Evolutionary conservation across 345 rosid species (phyloP), one percentile per base, ranked within the genome.

Genomic region (Citrus sp.): DNA sequence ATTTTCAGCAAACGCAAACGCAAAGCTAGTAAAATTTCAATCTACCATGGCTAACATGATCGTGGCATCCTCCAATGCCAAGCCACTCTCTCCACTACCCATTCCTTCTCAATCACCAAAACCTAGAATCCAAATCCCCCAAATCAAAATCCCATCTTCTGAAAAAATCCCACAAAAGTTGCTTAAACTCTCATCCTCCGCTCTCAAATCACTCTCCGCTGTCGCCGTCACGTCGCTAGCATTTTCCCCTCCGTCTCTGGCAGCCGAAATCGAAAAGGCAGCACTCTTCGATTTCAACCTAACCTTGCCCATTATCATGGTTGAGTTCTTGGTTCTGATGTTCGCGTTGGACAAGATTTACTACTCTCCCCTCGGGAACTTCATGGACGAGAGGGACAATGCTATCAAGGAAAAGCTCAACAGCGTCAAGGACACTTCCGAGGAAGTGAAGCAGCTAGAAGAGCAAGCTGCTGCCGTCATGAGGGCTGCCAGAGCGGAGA

Each of bases 281-380:
- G 87, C 92, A 19, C 97, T 96, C 62, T 96, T 96, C 86, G 99
- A 96, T 78, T 96, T 93, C 93, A 88, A 95, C 85, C 80, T 95
- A 3, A 95, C 98, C 25, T 90, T 95, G 8, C 99, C 99, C 38
- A 91, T 95, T 80, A 92, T 95, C 80, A 88, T 88, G 84, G 95
- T 38, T 16, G 92, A 95, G 82, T 95, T 95, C 77, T 83, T 96
- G 79, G 32, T 91, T 78, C 89, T 96, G 72, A 96, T 94, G 98
- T 85, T 96, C 65, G 91, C 92, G 0, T 89, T 95, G 0, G 98
- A 96, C 92, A 94, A 94, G 82, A 13, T 91, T 67, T 95, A 87
- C 86, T 95, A 80, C 89, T 69, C 88, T 25, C 99, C 99, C 1
- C 88, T 95, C 0, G 99, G 99, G 12, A 92, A 93, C 0, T 92